Evolutionary conservation across 257 asterid genomes (phyloP).

Genomic region (Plantago elongata): DNA sequence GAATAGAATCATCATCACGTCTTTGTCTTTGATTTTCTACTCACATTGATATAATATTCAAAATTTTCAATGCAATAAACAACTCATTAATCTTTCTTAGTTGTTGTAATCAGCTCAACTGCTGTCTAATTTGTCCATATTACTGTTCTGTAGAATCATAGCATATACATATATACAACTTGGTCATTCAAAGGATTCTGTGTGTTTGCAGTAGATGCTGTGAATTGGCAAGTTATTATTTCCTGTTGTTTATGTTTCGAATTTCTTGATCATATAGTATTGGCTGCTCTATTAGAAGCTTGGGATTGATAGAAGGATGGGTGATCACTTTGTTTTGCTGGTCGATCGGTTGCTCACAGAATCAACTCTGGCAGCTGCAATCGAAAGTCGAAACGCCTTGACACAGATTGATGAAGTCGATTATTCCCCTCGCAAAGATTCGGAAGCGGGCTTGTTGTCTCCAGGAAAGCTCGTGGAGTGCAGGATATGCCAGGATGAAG

Average conservation of each 20-base stretch:
- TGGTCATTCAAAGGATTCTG: background rate
- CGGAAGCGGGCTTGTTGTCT: constrained; percentile 37
- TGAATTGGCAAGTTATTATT: constrained; percentile 1
- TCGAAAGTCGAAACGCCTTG: constrained; percentile 48
- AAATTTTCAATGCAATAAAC: background rate
- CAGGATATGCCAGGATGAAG: constrained; percentile 98
- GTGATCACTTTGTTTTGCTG: constrained; percentile 92
- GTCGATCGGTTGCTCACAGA: constrained; percentile 95
- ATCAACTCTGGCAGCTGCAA: constrained; percentile 91
- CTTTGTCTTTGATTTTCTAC: background rate
- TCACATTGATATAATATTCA: background rate
- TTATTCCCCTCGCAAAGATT: constrained; percentile 28
- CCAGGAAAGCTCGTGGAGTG: constrained; percentile 79
- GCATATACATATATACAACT: background rate
- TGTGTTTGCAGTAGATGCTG: background rate
- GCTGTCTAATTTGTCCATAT: background rate
- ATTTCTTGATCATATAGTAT: constrained; percentile 17
- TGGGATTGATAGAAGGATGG: constrained; percentile 39
- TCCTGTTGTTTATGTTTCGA: background rate
- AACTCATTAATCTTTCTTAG: too few species aligned
- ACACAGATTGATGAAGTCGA: constrained; percentile 32
- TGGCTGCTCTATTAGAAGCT: constrained; percentile 18
- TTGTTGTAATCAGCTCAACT: too few species aligned
- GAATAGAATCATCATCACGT: background rate
- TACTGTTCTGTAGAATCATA: background rate